Conservation (phyloP, 106 monocot species). For the Allium fistulosum region DNA sequence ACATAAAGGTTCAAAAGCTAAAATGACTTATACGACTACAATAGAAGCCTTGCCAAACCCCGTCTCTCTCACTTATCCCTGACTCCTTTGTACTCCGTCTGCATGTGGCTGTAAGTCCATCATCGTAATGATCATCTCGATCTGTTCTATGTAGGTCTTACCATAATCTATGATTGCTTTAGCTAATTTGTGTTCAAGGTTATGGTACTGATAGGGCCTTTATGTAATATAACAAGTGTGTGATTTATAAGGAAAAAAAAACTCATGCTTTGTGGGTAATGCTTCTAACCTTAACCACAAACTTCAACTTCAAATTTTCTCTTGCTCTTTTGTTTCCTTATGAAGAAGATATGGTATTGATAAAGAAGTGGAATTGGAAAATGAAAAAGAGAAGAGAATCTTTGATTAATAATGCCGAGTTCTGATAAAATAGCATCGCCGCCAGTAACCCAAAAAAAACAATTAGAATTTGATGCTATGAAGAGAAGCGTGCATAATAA, state of each 20-base stretch:
- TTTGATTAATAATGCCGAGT: slow-evolving; percentile 9
- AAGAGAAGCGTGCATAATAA: slow-evolving; percentile 27
- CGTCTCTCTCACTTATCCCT: no score
- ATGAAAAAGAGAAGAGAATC: background rate
- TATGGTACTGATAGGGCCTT: no score
- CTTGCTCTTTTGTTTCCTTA: background rate
- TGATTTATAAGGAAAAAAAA: background rate
- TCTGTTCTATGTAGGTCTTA: no score
- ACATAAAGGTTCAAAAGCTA: no score
- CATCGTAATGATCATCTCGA: no score
- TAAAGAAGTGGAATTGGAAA: background rate
- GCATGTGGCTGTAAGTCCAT: no score
- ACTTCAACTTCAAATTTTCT: background rate
- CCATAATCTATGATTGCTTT: no score
- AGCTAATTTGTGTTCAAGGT: no score
- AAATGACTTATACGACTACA: no score
- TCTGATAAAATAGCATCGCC: slow-evolving; percentile 9
- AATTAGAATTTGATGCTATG: slow-evolving; percentile 38
- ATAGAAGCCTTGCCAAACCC: no score
- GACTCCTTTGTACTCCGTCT: no score
- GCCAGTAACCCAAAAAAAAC: slow-evolving; percentile 21
- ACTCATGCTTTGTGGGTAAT: background rate
- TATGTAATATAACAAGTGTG: no score
- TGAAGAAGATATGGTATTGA: slow-evolving; percentile 1
- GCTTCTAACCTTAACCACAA: slow-evolving; percentile 6